A percentile compares a stretch with the other conserved stretches of the same genome.
Conservation (phyloP, 139 green algal species). For the Closterium sp. region DNA sequence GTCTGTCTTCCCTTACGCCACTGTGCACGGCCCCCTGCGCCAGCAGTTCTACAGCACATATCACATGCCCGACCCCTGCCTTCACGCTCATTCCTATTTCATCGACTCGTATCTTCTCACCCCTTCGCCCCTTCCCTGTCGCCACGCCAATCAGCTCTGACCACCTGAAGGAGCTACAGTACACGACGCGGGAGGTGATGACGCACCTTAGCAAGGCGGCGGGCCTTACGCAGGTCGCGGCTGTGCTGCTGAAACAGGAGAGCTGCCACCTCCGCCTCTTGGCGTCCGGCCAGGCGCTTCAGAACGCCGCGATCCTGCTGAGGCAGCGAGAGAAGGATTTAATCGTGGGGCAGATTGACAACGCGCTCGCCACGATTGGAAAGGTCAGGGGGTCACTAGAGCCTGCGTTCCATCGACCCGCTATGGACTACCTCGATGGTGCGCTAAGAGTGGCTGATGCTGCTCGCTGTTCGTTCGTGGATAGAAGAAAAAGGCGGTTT, state of each 20-base stretch:
- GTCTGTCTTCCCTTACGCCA: too few relatives aligned
- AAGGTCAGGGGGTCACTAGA: neutral
- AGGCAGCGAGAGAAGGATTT: neutral
- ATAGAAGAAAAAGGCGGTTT: neutral
- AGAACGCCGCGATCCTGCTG: neutral
- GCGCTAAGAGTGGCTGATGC: neutral
- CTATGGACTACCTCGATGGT: neutral
- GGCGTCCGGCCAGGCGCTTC: neutral
- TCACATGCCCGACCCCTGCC: neutral
- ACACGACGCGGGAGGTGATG: neutral
- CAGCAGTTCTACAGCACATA: neutral
- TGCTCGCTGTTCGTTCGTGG: neutral
- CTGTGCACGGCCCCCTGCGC: neutral
- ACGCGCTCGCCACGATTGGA: neutral
- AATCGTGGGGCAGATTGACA: neutral
- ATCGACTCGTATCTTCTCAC: neutral
- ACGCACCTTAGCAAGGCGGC: neutral
- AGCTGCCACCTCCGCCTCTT: neutral
- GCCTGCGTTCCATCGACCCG: neutral
- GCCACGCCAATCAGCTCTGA: neutral
- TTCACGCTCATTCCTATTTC: neutral
- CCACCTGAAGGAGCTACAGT: neutral
- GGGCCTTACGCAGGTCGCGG: neutral
- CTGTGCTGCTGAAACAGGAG: neutral
- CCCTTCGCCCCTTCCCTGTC: neutral